Base-by-base conservation (phyloP, 768 basidiomycete genomes). In the Mycena amicta region DNA sequence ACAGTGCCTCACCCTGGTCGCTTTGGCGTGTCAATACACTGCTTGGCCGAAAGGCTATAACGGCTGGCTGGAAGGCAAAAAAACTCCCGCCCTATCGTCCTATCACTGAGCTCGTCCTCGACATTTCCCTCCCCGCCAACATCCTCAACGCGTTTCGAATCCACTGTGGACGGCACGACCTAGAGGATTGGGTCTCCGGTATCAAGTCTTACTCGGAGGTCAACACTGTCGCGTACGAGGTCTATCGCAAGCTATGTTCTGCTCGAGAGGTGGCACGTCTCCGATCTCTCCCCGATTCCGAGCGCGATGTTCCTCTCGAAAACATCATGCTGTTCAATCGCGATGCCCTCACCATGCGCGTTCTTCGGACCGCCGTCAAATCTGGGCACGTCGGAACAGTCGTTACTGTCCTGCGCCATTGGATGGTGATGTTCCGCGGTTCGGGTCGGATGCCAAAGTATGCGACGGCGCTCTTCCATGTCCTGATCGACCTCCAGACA, bases 401-500 rank as follows among this genome's bases (percentile, higher is more conserved):
- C 3, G 40, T 69, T 8, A 56, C 55, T 37, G 50, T 66, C 4
- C 55, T 62, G 1, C n/a, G 26, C 3, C 43, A 62, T 26, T 68
- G 62, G 62, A 66, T 69, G 67, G 62, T 69, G 1, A 64, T 66
- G 62, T 61, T 68, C 40, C 62, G 62, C 3, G 68, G 62, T 16
- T 55, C 55, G 11, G 57, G 60, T 2, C 37, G 27, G 18, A 69
- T 66, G 67, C 67, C 67, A 1, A 69, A 68, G 39, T 69, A 69
- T 51, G 67, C 66, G 1, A 60, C 67, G 39, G 67, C 61, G 0
- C 6, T 66, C 1, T 58, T 58, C 47, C 40, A 61, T 5, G 33
- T 57, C 1, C 50, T 64, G 13, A 47, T 16, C 3, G 39, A 58
- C 2, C 28, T 66, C 5, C 50, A 61, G 13, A 27, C 22, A 1